Percentiles rank a stretch among this genome's conserved stretches.
Conservation (phyloP, 768 basidiomycete genomes). For the Termitomyces sp. region DNA sequence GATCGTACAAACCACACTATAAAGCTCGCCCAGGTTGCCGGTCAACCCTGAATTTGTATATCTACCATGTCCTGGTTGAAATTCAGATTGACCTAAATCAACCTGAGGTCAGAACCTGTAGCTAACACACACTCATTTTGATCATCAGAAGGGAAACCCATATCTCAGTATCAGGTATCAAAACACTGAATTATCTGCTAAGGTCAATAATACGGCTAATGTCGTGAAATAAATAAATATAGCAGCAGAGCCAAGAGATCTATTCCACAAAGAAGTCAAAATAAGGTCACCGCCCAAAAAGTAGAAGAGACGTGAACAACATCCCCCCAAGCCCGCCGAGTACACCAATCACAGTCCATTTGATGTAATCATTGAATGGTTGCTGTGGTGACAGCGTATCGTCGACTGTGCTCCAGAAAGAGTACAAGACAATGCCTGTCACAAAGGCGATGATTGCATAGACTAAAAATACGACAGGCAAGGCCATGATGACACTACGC, state of each 20-base stretch:
- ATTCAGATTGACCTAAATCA: too few relatives aligned
- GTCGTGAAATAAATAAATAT: background rate
- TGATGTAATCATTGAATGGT: background rate
- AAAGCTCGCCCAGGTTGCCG: too few relatives aligned
- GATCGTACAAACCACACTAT: too few relatives aligned
- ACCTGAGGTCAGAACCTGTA: too few relatives aligned
- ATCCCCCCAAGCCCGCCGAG: background rate
- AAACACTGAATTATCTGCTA: background rate
- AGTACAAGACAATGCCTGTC: constrained; percentile 36
- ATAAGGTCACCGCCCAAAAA: background rate
- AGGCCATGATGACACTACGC: constrained; percentile 59
- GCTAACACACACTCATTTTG: too few relatives aligned
- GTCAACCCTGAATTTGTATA: too few relatives aligned
- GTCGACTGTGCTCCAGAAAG: background rate
- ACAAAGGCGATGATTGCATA: constrained; percentile 70
- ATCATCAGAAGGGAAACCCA: too few relatives aligned
- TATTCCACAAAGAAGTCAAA: background rate
- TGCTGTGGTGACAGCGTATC: background rate
- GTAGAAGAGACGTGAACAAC: background rate
- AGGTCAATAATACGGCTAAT: background rate
- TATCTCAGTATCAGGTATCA: background rate
- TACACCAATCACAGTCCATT: constrained; percentile 18
- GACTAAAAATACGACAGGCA: constrained; percentile 68
- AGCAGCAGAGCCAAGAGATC: background rate
- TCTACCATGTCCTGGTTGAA: too few relatives aligned